Percentiles rank a stretch among this genome's conserved stretches.
Conservation (phyloP, 805 yeast species). For the Candida pseudofarinosa region DNA sequence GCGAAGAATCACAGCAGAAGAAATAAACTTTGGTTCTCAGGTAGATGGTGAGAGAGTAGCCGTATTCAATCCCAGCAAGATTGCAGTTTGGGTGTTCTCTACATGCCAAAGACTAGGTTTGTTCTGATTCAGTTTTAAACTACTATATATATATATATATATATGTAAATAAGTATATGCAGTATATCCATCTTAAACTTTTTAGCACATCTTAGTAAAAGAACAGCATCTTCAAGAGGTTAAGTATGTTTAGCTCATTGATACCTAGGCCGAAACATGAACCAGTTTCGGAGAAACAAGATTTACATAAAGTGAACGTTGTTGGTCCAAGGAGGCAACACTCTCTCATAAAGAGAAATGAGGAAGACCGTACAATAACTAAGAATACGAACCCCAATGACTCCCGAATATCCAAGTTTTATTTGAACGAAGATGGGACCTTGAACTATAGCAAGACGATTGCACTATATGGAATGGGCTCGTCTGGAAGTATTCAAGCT, state of each 20-base stretch:
- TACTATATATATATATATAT: background rate
- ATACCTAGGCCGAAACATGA: constrained; percentile 2
- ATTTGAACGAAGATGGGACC: constrained; percentile 24
- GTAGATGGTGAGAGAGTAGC: constrained; percentile 18
- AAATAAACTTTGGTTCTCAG: constrained; percentile 13
- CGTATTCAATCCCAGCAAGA: constrained; percentile 8
- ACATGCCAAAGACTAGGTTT: constrained; percentile 22
- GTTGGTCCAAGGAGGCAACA: background rate
- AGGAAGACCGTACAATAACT: background rate
- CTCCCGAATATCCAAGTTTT: constrained; percentile 16
- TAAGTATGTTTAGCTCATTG: constrained; percentile 5
- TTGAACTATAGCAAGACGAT: constrained; percentile 24
- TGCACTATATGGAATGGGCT: constrained; percentile 11
- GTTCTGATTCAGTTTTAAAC: constrained; percentile 10
- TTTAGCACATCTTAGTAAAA: too few relatives aligned
- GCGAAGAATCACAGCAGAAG: constrained; percentile 13
- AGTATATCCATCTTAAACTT: background rate
- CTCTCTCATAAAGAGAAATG: background rate
- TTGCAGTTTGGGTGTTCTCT: constrained; percentile 17
- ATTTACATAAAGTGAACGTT: background rate
- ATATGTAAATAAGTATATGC: background rate
- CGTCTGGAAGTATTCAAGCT: constrained; percentile 34
- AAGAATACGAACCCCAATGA: constrained; percentile 2
- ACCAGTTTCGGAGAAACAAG: background rate
- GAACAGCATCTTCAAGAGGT: too few relatives aligned